Evolutionary conservation across 192 early-diverging fungal genomes (phyloP).

Genomic region (Entomortierella lignicola): DNA sequence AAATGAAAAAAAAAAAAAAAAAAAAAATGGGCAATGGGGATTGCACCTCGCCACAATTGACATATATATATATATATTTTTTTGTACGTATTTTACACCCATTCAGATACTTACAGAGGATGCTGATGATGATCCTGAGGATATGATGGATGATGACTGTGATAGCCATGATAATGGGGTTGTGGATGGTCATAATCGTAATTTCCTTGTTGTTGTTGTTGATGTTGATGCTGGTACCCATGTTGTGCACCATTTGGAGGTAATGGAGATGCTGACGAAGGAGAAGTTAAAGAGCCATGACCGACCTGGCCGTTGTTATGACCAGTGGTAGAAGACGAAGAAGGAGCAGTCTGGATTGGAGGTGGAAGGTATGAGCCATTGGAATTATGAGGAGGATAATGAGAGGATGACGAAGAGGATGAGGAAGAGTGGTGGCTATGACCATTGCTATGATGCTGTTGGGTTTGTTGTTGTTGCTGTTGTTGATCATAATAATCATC

Average conservation of each 20-base stretch:
- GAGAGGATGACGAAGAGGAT: slow-evolving; percentile 26
- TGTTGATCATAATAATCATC: slow-evolving; percentile 28
- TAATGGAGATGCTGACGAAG: slow-evolving; percentile 4
- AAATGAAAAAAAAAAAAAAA: neutral
- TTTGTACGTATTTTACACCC: too few species aligned
- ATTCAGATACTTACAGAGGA: slow-evolving; percentile 35
- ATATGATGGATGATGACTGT: slow-evolving; percentile 22
- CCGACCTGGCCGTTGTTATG: slow-evolving; percentile 9
- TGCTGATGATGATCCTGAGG: slow-evolving; percentile 36
- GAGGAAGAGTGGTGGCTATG: slow-evolving; percentile 18
- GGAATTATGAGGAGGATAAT: slow-evolving; percentile 23
- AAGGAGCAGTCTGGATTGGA: slow-evolving; percentile 26
- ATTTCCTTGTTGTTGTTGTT: slow-evolving; percentile 14
- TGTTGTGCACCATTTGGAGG: slow-evolving; percentile 16
- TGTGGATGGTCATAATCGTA: slow-evolving; percentile 38
- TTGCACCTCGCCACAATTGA: slow-evolving; percentile 1
- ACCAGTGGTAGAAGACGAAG: too few species aligned
- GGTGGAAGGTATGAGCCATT: slow-evolving; percentile 22
- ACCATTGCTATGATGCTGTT: slow-evolving; percentile 23
- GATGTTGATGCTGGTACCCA: slow-evolving; percentile 2
- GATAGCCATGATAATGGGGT: slow-evolving; percentile 18
- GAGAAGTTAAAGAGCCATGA: slow-evolving; percentile 11
- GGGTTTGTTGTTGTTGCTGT: too few species aligned
- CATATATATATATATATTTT: too few species aligned
- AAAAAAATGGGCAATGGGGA: neutral